A percentile compares a stretch with the other conserved stretches of the same genome.
Conservation (phyloP, 169 alveolate genomes). For the Plasmodium billcollinsi region DNA sequence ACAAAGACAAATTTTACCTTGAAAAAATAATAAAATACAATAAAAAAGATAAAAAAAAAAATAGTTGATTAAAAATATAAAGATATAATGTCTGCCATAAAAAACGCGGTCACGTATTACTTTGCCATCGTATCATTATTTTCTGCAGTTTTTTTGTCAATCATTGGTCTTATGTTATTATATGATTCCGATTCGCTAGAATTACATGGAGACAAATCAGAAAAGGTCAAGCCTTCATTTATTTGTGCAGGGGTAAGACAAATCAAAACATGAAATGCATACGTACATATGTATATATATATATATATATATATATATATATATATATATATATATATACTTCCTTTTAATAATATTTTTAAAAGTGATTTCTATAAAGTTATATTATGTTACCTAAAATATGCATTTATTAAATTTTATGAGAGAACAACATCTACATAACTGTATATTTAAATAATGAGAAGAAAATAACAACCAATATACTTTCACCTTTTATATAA, state of each 20-base stretch:
- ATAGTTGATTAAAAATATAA: slow-evolving; percentile 14
- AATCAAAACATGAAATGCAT: slow-evolving; percentile 1
- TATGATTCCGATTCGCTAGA: slow-evolving; percentile 71
- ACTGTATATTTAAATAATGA: no score
- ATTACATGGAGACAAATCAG: slow-evolving; percentile 59
- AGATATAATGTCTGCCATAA: slow-evolving; percentile 64
- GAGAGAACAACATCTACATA: no score
- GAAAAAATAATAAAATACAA: slow-evolving; percentile 2
- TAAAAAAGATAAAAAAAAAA: neutral
- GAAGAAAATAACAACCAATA: no score
- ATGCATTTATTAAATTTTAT: no score
- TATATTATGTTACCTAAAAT: no score
- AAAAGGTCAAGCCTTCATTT: slow-evolving; percentile 60
- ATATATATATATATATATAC: neutral
- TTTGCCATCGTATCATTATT: slow-evolving; percentile 71
- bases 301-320: slow-evolving; percentile 15
- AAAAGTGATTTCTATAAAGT: no score
- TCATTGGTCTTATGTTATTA: slow-evolving; percentile 58
- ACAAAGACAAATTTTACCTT: slow-evolving; percentile 5
- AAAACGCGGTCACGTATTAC: slow-evolving; percentile 54
- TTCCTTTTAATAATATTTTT: no score
- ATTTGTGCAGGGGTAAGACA: slow-evolving; percentile 76
- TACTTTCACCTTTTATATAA: neutral
- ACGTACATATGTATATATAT: neutral
- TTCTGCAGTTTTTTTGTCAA: slow-evolving; percentile 72